Evolutionary conservation across 2,329 filamentous ascomycete genomes (phyloP).

Genomic region (Pseudogymnoascus sp.): DNA sequence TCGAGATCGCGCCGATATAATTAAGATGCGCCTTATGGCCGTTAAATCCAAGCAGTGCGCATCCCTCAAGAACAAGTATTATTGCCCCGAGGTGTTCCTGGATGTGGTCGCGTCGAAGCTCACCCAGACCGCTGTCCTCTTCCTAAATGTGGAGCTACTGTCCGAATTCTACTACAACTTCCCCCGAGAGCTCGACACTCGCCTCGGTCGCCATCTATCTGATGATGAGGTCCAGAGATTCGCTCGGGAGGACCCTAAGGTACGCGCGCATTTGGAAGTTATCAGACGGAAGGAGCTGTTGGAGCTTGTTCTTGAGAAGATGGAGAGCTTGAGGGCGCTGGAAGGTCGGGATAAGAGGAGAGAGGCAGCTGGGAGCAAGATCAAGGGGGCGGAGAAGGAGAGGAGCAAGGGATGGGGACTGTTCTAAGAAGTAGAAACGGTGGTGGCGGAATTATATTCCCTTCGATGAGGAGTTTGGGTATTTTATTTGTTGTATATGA

Average conservation of each 20-base stretch:
- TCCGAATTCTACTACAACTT: constrained; percentile 99
- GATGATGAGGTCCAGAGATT: constrained; percentile 81
- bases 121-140: constrained; percentile 88
- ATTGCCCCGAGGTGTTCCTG: constrained; percentile 96
- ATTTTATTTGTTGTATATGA: constrained; percentile 10
- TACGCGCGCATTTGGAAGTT: constrained; percentile 81
- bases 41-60: constrained; percentile 87
- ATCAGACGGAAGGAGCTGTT: constrained; percentile 87
- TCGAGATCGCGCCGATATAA: constrained; percentile 79
- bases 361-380: constrained; percentile 25
- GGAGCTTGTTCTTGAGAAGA: constrained; percentile 89
- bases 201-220: constrained; percentile 73
- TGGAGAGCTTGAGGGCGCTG: constrained; percentile 80
- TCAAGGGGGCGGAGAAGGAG: constrained; percentile 19
- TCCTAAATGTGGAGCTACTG: constrained; percentile 92
- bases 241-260: constrained; percentile 86
- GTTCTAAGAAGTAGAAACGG: constrained; percentile 15
- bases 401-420: constrained; percentile 21
- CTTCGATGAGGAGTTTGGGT: constrained; percentile 8
- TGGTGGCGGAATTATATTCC: neutral
- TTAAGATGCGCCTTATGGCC: constrained; percentile 83
- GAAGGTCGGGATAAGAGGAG: constrained; percentile 65
- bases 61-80: constrained; percentile 80
- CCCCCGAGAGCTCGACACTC: constrained; percentile 80
- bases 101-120: constrained; percentile 94